Evolutionary conservation across 371 early-diverging fungal species (phyloP).

Genomic region (Mucor lusitanicus): DNA sequence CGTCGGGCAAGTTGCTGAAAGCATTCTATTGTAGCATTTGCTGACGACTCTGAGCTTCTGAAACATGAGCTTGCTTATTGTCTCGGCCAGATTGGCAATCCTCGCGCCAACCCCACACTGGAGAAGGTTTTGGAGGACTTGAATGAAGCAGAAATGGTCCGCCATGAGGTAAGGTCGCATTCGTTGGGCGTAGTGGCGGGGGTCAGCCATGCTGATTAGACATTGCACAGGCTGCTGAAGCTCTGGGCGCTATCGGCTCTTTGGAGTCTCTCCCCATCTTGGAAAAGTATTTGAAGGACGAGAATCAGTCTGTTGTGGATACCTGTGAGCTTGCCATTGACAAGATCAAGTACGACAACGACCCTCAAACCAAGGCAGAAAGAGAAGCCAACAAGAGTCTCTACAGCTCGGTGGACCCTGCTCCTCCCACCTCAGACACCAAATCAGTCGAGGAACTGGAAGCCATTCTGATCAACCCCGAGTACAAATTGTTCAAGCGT

Average conservation of each 20-base stretch:
- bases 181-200: no score
- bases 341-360: conserved; percentile 77
- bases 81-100: conserved; percentile 96
- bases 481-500: conserved; percentile 82
- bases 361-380: conserved; percentile 43
- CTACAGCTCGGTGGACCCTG: conserved; percentile 90
- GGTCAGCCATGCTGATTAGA: background rate
- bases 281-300: conserved; percentile 70
- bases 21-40: conserved; percentile 40
- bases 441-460: conserved; percentile 66
- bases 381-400: conserved; percentile 44
- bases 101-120: conserved; percentile 75
- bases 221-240: conserved; percentile 86
- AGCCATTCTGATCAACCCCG: conserved; percentile 68
- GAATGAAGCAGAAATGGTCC: conserved; percentile 93
- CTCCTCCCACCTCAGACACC: conserved; percentile 72
- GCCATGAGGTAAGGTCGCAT: conserved; percentile 91
- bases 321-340: conserved; percentile 94
- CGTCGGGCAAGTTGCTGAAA: no score
- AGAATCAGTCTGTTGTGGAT: conserved; percentile 76
- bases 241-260: conserved; percentile 91
- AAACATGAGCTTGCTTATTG: conserved; percentile 99
- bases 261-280: conserved; percentile 64
- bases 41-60: conserved; percentile 88
- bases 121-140: conserved; percentile 63